phyloP scores from a whole-genome alignment of 2,329 filamentous ascomycete species.

The Davidsoniella virescens region DNA sequence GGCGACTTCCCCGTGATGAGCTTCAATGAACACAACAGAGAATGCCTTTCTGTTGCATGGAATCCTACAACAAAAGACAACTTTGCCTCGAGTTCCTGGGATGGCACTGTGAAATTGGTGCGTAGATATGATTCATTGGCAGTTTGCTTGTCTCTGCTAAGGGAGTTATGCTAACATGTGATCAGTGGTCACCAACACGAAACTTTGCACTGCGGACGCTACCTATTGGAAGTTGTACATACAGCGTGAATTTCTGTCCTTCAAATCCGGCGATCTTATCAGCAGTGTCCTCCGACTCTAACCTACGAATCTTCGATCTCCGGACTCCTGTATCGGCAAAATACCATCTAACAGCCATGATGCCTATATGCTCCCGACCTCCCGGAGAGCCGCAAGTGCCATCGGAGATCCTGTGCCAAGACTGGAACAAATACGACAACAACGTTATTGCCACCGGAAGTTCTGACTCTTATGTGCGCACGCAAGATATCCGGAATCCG shows the following conservation, averaged over 20 bases:
- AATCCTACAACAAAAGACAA: conserved; percentile 80
- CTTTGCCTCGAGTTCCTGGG: conserved; percentile 87
- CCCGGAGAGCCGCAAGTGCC: conserved; percentile 33
- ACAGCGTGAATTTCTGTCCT: conserved; percentile 80
- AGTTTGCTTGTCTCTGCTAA: background rate
- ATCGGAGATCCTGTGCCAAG: conserved; percentile 77
- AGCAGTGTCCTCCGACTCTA: conserved; percentile 75
- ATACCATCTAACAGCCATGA: conserved; percentile 69
- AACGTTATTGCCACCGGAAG: conserved; percentile 74
- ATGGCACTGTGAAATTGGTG: conserved; percentile 83
- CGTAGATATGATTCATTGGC: conserved; percentile 14
- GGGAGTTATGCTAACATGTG: background rate
- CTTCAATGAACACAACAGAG: conserved; percentile 84
- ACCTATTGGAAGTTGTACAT: conserved; percentile 85
- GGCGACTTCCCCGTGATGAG: conserved; percentile 76
- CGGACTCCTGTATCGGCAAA: conserved; percentile 70
- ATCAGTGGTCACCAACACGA: conserved; percentile 67
- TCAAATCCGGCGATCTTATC: conserved; percentile 75
- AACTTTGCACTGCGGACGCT: conserved; percentile 64
- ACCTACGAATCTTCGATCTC: conserved; percentile 81
- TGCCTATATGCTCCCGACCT: conserved; percentile 42
- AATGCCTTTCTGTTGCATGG: conserved; percentile 88
- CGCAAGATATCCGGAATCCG: conserved; percentile 75
- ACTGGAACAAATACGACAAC: conserved; percentile 97
- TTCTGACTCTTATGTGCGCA: conserved; percentile 73